Base-by-base conservation (phyloP, 164 flowering plant genomes). In the Tetracentron sinense region DNA sequence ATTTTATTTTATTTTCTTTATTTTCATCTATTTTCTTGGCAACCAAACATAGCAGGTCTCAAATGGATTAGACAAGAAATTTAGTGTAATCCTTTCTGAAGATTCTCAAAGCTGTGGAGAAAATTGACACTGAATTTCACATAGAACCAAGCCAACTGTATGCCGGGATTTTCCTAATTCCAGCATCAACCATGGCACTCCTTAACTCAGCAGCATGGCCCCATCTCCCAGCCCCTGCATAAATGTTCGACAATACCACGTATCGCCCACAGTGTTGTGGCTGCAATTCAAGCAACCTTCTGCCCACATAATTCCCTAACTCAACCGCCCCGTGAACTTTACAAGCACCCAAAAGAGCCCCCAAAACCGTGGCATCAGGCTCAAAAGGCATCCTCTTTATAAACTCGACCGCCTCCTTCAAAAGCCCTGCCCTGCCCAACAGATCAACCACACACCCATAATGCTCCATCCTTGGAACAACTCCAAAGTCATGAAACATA, bases 371-470 rank as follows among this genome's bases (percentile, higher is more conserved):
- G 27, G 79, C 86, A 72, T 92, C 92, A 26, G 96, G 81, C 62
- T 89, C 78, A 68, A 85, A 75, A 33, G 96, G 94, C 96, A 89
- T 84, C 17, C 42, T 71, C 22, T 53, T 63, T 0, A 86, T 63
- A 60, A 89, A 60, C 21, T 77, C 75, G 0, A 16, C 54, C 19
- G 96, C 96, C 63, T 85, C 92, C 53, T 42, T 66, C 61, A 89
- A 54, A 31, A 69, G 79, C 21, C 97, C 96, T 19, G 92, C 89
- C 61, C 85, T 81, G n/a, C 92, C 92, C 47, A 89, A 61, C 29
- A 87, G 82, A 79, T 89, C 90, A 64, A 92, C 90, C 67, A 89
- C 73, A 64, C 92, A 89, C 19, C 89, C 92, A 61, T 92, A 85
- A 56, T 92, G 90, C 69, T 87, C 94, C 84, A 81, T 84, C 68